Conservation (phyloP, 1,284 basidiomycete species). For the Thecaphora frezii region DNA sequence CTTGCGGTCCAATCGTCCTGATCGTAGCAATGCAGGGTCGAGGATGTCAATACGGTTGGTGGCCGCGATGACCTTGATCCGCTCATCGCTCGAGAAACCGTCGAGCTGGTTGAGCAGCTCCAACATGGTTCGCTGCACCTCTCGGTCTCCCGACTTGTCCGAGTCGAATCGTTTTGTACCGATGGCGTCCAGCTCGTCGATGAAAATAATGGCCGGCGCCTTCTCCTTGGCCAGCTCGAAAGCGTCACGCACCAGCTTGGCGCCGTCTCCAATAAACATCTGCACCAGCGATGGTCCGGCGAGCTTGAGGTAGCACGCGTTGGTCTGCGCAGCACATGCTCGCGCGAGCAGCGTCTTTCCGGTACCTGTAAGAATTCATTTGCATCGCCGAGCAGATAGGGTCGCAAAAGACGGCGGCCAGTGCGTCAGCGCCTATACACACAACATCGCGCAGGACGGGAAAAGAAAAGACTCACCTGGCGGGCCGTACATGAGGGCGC, state of each 20-base stretch:
- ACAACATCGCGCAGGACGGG: too few species aligned
- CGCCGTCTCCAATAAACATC: slow-evolving; percentile 94
- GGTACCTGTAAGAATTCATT: slow-evolving; percentile 66
- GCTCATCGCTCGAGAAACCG: slow-evolving; percentile 83
- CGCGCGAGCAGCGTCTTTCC: slow-evolving; percentile 95
- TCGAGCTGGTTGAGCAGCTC: slow-evolving; percentile 90
- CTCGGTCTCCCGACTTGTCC: slow-evolving; percentile 94
- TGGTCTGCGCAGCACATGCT: slow-evolving; percentile 81
- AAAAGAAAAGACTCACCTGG: slow-evolving; percentile 63
- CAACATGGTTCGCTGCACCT: slow-evolving; percentile 98
- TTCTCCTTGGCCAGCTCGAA: slow-evolving; percentile 97
- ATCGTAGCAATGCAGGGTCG: slow-evolving; percentile 74
- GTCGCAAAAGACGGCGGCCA: not conserved
- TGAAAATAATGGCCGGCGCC: slow-evolving; percentile 97
- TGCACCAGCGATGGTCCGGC: slow-evolving; percentile 76
- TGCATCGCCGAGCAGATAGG: not conserved
- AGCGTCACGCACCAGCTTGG: slow-evolving; percentile 93
- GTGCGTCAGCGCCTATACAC: too few species aligned
- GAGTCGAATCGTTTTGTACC: slow-evolving; percentile 99
- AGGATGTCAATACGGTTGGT: slow-evolving; percentile 99
- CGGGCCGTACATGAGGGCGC: slow-evolving; percentile 77
- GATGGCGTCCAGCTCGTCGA: slow-evolving; percentile 98
- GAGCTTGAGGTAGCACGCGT: slow-evolving; percentile 77
- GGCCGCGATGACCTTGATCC: slow-evolving; percentile 98
- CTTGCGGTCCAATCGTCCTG: slow-evolving; percentile 75